Base-by-base conservation (phyloP, 2,329 filamentous ascomycete species). In the Penicillium nordicum region DNA sequence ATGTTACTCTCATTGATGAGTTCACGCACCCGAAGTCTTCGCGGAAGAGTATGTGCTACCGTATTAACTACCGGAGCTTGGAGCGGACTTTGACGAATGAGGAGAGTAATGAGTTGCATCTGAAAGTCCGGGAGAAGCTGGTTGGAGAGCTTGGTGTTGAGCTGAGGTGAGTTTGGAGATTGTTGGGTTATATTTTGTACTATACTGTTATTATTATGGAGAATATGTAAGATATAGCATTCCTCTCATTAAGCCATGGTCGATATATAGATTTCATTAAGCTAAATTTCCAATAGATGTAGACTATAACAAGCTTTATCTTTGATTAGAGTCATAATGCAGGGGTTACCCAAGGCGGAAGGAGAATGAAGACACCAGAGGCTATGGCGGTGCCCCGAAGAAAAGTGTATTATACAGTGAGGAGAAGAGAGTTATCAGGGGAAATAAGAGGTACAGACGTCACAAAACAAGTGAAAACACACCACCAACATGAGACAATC, bases 51-150 rank as follows among this genome's bases (percentile, higher is more conserved):
- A 76, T 94, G 78, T 96, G 91, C 75, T 99, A 97, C 74, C 83
- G 92, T 61, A 88, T 97, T 74, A 93, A 93, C 71, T 99, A 99
- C 77, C 84, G 94, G 62, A 96, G 92, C 73, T 77, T 96, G 64
- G 93, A 97, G 79, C 84, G 89, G 69, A 99, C 93, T 1, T 77
- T 99, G 72, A 96, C 88, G 10, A 94, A 92, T 66, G 80, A 83
- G 36, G 90, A 96, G 79, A 84, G 86, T 11, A 95, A 95, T 70
- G 74, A 79, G 42, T 75, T 96, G 69, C 93, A 99, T 72, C 80
- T 85, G 48, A 74, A 79, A 63, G 87, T 97, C 43, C 79, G 81
- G 41, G 67, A 77, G 59, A 81, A 83, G 62, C 76, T 97, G 60
- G 86, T 89, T 3, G 77, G 82, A 58, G 84, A 84, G 64, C 78